Conservation (phyloP, 768 basidiomycete genomes). For the Termitomyces bulborhizus region DNA sequence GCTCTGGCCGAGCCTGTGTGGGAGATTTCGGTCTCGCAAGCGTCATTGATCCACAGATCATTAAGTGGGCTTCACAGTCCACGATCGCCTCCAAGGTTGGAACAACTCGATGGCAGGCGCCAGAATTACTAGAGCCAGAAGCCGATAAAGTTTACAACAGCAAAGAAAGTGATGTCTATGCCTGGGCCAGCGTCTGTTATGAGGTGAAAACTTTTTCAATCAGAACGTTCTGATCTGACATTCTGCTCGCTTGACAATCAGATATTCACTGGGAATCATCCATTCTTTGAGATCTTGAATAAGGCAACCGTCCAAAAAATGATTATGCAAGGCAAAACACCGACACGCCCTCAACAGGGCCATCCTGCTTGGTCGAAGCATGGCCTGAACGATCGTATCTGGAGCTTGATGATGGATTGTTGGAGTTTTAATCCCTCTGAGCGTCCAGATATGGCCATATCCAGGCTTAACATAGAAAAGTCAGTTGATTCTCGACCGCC, state of each 20-base stretch:
- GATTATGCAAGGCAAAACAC: not conserved
- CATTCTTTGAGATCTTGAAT: not conserved
- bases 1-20: constrained; percentile 17
- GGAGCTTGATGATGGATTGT: constrained; percentile 3
- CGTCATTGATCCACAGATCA: constrained; percentile 14
- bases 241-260: constrained; percentile 1
- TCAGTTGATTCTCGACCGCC: not conserved
- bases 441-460: constrained; percentile 4
- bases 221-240: not conserved
- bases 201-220: not conserved
- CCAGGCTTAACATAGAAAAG: not conserved
- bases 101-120: constrained; percentile 21
- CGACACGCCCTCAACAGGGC: not conserved
- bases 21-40: constrained; percentile 23
- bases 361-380: not conserved
- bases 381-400: constrained; percentile 1
- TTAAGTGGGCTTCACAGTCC: constrained; percentile 11
- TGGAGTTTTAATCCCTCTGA: constrained; percentile 1
- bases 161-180: constrained; percentile 22
- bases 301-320: not conserved
- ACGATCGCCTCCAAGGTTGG: constrained; percentile 13
- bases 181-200: constrained; percentile 15
- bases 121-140: constrained; percentile 16
- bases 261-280: constrained; percentile 6
- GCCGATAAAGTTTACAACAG: constrained; percentile 4